Percentiles rank a stretch among this genome's conserved stretches.
These are phyloP conservation scores for Andalucia godoyi DNA, from an alignment of 78 protist genomes.

Conservation along the genomic window DNA sequence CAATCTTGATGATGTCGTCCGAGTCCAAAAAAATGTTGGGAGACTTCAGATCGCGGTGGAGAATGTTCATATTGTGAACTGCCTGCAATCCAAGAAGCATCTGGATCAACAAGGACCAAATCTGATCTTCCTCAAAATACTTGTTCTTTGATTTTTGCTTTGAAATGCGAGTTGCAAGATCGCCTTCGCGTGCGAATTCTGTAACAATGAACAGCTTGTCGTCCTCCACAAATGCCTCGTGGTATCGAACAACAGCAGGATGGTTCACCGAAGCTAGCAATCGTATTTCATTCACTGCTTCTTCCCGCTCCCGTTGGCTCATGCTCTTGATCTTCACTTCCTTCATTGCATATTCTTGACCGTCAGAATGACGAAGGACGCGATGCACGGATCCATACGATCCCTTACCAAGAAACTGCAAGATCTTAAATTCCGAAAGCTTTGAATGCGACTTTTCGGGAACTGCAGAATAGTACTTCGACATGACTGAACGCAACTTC, in stretches of 20 bases:
- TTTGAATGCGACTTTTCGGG: no score
- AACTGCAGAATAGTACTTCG: no score
- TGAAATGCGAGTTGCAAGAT: no score
- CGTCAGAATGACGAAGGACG: slow-evolving; percentile 1
- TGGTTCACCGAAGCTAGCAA: slow-evolving; percentile 28
- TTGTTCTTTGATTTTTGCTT: not conserved
- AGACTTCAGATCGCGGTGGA: slow-evolving; percentile 13
- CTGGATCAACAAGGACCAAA: slow-evolving; percentile 52
- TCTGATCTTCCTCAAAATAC: slow-evolving; percentile 13
- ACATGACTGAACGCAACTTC: no score
- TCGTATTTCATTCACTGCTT: slow-evolving; percentile 32
- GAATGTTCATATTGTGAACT: slow-evolving; percentile 19
- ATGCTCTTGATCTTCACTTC: slow-evolving; percentile 31
- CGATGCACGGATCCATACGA: slow-evolving; percentile 29
- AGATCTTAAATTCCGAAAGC: no score
- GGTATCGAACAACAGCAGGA: slow-evolving; percentile 23
- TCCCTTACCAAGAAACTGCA: slow-evolving; percentile 49
- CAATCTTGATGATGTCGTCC: not conserved
- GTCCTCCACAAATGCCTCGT: slow-evolving; percentile 23
- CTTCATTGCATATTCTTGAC: slow-evolving; percentile 39
- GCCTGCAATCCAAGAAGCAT: slow-evolving; percentile 17
- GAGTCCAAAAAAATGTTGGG: not conserved
- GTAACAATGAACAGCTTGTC: slow-evolving; percentile 19
- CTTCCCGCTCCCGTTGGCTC: slow-evolving; percentile 18
- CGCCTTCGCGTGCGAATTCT: no score